Percentiles rank a stretch among this genome's conserved stretches.
Evolutionary conservation across 257 asterid genomes (phyloP).

Genomic region (Salvia hispanica): DNA sequence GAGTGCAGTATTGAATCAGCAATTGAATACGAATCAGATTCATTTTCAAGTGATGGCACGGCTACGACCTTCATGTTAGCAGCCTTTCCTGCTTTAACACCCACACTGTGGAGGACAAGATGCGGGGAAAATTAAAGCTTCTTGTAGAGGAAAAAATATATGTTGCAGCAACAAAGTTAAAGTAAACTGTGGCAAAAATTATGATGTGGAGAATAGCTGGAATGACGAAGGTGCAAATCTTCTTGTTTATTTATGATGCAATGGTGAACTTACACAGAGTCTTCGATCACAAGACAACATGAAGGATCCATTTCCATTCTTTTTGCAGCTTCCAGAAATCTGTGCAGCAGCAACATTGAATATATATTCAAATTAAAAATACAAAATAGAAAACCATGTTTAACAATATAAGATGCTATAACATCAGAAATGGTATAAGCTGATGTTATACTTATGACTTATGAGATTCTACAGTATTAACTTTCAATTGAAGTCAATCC

Average conservation of each 20-base stretch:
- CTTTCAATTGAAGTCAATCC: not conserved
- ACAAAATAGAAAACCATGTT: conserved; percentile 15
- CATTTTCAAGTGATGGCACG: conserved; percentile 74
- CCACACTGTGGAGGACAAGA: conserved; percentile 56
- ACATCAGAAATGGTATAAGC: conserved; percentile 17
- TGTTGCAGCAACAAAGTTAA: not conserved
- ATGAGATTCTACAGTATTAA: not conserved
- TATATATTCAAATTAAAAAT: conserved; percentile 16
- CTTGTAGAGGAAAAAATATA: not conserved
- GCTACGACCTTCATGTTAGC: conserved; percentile 89
- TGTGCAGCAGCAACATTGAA: conserved; percentile 36
- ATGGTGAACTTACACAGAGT: conserved; percentile 65
- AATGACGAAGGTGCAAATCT: not conserved
- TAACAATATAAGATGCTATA: not conserved
- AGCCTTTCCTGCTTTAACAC: conserved; percentile 91
- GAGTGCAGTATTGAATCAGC: conserved; percentile 77
- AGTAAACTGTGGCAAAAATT: not conserved
- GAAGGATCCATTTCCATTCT: conserved; percentile 64
- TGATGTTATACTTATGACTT: not conserved
- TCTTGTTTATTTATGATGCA: not conserved
- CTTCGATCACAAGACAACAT: conserved; percentile 85
- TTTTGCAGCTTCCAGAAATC: conserved; percentile 93
- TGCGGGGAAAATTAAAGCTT: not conserved
- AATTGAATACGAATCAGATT: conserved; percentile 51
- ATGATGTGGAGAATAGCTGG: no score